Evolutionary conservation across 2,329 filamentous ascomycete genomes (phyloP).

Genomic region (Pseudopithomyces chartarum): DNA sequence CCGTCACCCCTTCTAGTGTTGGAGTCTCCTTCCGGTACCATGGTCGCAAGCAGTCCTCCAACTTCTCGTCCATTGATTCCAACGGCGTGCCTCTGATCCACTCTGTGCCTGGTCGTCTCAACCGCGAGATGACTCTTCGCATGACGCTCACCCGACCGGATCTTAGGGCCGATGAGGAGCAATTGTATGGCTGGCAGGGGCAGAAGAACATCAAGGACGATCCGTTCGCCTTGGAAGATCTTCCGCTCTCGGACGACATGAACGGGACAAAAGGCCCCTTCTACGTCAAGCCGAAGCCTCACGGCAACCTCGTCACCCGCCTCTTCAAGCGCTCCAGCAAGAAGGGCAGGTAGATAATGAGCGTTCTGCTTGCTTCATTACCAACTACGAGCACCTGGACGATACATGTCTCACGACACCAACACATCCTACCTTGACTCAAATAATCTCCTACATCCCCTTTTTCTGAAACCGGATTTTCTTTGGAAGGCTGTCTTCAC

Average conservation of each 20-base stretch:
- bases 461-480: background rate
- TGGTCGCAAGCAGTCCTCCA: constrained; percentile 35
- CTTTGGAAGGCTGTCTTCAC: background rate
- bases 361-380: background rate
- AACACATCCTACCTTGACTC: background rate
- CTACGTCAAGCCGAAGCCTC: constrained; percentile 45
- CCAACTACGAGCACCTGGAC: constrained; percentile 8
- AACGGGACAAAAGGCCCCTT: constrained; percentile 53
- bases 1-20: constrained; percentile 43
- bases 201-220: constrained; percentile 48
- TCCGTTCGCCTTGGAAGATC: constrained; percentile 60
- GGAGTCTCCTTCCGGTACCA: constrained; percentile 40
- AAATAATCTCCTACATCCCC: background rate
- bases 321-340: constrained; percentile 45
- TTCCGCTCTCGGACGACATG: constrained; percentile 56
- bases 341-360: constrained; percentile 24
- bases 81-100: constrained; percentile 30
- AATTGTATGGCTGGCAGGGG: constrained; percentile 72
- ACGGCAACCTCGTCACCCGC: constrained; percentile 40
- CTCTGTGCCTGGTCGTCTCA: constrained; percentile 40
- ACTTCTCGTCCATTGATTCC: constrained; percentile 40
- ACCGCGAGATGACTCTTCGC: constrained; percentile 90
- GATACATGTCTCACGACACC: constrained; percentile 4
- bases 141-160: constrained; percentile 95
- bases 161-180: constrained; percentile 74